phyloP scores from a whole-genome alignment of 208 protist species.

The Trypanosoma brucei region DNA sequence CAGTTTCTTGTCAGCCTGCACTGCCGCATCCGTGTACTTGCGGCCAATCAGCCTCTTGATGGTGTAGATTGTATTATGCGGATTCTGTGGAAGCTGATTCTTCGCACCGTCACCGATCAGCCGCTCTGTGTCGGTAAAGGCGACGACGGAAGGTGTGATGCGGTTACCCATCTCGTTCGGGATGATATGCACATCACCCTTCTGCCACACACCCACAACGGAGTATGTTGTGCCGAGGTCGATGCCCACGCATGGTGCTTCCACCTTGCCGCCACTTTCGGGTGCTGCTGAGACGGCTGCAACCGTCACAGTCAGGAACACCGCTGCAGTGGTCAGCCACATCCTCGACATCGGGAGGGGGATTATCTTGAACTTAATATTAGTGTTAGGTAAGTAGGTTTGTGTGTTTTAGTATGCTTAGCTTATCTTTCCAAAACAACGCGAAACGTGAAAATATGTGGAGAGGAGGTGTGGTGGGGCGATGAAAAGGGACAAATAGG shows the following conservation, averaged over 20 bases:
- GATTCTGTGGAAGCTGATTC: slow-evolving; percentile 59
- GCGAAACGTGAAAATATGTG: slow-evolving; percentile 26
- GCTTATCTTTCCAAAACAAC: slow-evolving; percentile 78
- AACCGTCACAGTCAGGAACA: slow-evolving; percentile 11
- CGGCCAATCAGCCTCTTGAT: slow-evolving; percentile 94
- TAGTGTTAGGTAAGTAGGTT: slow-evolving; percentile 54
- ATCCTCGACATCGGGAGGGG: slow-evolving; percentile 5
- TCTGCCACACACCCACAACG: slow-evolving; percentile 7
- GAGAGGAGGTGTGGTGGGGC: background rate
- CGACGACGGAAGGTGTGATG: slow-evolving; percentile 5
- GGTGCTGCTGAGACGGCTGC: slow-evolving; percentile 33
- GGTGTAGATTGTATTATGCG: slow-evolving; percentile 92
- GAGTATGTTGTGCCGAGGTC: slow-evolving; percentile 6
- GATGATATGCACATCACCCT: slow-evolving; percentile 10
- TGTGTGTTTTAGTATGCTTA: background rate
- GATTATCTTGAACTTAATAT: slow-evolving; percentile 85
- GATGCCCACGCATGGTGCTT: slow-evolving; percentile 70
- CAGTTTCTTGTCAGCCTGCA: slow-evolving; percentile 95
- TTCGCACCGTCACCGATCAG: slow-evolving; percentile 7
- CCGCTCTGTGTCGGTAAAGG: slow-evolving; percentile 4
- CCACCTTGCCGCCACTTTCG: slow-evolving; percentile 68
- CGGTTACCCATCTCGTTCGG: slow-evolving; percentile 10
- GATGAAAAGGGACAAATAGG: no score
- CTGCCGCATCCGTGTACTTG: slow-evolving; percentile 76
- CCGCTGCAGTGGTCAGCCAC: slow-evolving; percentile 14